A percentile compares a stretch with the other conserved stretches of the same genome.
phyloP scores from a whole-genome alignment of 768 basidiomycete species.

The Pholiota conissans region DNA sequence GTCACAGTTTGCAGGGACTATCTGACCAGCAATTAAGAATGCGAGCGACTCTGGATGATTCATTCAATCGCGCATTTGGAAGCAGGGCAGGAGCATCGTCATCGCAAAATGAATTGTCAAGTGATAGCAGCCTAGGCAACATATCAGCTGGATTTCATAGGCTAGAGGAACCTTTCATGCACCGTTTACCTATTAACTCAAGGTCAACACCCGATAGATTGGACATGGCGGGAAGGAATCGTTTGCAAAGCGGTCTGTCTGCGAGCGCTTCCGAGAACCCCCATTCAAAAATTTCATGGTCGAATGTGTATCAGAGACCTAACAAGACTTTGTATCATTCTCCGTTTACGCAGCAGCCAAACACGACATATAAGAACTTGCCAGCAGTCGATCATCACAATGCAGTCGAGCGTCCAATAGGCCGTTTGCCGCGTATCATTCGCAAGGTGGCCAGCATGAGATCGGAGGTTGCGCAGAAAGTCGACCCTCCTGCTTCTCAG shows the following conservation, averaged over 20 bases:
- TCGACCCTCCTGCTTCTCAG: neutral
- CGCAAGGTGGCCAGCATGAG: constrained; percentile 39
- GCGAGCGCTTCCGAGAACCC: neutral
- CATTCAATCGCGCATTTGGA: neutral
- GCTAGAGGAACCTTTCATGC: neutral
- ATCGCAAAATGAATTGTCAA: neutral
- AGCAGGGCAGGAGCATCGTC: neutral
- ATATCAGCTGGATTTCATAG: neutral
- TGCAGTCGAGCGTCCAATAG: neutral
- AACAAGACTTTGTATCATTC: neutral
- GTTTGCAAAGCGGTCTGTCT: neutral
- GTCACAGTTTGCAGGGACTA: neutral
- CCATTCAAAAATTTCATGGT: neutral
- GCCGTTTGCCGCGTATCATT: constrained; percentile 30
- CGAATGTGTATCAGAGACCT: neutral
- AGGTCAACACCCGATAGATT: neutral
- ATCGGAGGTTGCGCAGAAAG: constrained; percentile 18
- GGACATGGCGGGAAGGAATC: neutral
- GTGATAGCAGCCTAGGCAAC: neutral
- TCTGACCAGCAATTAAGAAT: constrained; percentile 1
- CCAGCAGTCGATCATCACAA: constrained; percentile 3
- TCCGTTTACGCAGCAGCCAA: neutral
- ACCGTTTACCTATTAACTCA: neutral
- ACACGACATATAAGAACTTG: neutral
- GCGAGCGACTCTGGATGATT: neutral